Base-by-base conservation (phyloP, 2,329 filamentous ascomycete species). In the Malbranchea cinnamomea region DNA sequence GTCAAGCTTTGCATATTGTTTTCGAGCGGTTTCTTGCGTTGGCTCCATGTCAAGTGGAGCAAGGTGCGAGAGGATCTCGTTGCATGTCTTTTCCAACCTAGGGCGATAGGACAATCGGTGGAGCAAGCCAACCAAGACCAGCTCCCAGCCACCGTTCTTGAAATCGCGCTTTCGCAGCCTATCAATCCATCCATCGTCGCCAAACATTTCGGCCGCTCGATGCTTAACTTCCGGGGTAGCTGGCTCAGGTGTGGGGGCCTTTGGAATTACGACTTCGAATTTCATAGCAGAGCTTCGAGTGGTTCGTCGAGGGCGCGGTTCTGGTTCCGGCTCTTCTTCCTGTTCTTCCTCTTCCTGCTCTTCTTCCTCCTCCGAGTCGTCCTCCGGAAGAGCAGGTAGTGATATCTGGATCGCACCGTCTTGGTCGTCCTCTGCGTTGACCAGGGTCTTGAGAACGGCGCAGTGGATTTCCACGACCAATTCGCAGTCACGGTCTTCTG, bases 391-490 rank as follows among this genome's bases (percentile, higher is more conserved):
- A 30, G 82, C 77, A 0, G 83, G 84, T 4, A 94, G 61, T 8
- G 71, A 70, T 9, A 91, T 75, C 38, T 85, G 74, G 7, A 93
- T 63, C 41, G 82, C 78, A 5, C 85, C 87, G 23, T 76, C 77
- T 11, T 60, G 46, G 19, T 82, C 74, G 9, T 67, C 65, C 36
- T 85, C 75, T 1, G 74, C 67, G 42, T 77, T 74, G 24, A 95
- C 81, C 13, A 95, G 63, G 17, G 84, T 71, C 50, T 93, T 94
- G 36, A 98, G 59, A 3, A 94, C 73, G 0, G 87, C 76, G 50
- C 89, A 98, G 52, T 95, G 87, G 4, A 89, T 71, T 52, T 98
- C 89, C 28, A 82, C 75, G 41, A 94, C 76, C 1, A 98, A 62
- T 48, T 94, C 78, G 30, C 89, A 89, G 5, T 78, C 75, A 1